Percentiles rank a stretch among this genome's conserved stretches.
Evolutionary conservation across 805 yeast species (phyloP).

Genomic region (Sungouiozyma ichnusensis): DNA sequence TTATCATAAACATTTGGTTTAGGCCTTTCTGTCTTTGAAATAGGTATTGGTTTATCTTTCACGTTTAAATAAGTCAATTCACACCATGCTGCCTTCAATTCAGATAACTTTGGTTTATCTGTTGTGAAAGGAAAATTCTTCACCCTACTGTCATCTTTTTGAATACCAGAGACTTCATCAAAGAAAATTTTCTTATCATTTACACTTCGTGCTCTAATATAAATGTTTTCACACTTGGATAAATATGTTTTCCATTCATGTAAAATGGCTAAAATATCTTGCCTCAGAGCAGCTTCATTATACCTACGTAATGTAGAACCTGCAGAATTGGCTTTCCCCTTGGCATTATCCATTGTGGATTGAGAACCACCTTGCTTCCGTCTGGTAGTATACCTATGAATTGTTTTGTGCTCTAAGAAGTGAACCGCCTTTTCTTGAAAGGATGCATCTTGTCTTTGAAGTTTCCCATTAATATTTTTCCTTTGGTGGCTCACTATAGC

Average conservation of each 20-base stretch:
- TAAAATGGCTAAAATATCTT: conserved; percentile 66
- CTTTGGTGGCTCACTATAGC: conserved; percentile 75
- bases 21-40: conserved; percentile 21
- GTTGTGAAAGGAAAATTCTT: conserved; percentile 81
- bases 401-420: conserved; percentile 67
- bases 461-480: conserved; percentile 45
- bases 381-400: conserved; percentile 91
- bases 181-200: conserved; percentile 54
- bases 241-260: conserved; percentile 53
- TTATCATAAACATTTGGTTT: conserved; percentile 3
- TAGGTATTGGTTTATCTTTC: conserved; percentile 44
- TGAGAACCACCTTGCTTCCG: conserved; percentile 97
- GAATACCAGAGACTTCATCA: conserved; percentile 41
- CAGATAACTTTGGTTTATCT: conserved; percentile 71
- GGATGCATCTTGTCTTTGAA: conserved; percentile 37
- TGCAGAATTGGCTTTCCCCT: conserved; percentile 93
- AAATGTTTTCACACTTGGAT: conserved; percentile 56
- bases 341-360: conserved; percentile 80
- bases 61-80: conserved; percentile 53
- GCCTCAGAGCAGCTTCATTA: conserved; percentile 72
- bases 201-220: conserved; percentile 70
- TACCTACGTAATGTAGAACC: conserved; percentile 85
- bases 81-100: conserved; percentile 76
- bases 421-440: conserved; percentile 54
- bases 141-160: conserved; percentile 49